Base-by-base conservation (phyloP, 805 yeast genomes). In the Candida palmyrensis region DNA sequence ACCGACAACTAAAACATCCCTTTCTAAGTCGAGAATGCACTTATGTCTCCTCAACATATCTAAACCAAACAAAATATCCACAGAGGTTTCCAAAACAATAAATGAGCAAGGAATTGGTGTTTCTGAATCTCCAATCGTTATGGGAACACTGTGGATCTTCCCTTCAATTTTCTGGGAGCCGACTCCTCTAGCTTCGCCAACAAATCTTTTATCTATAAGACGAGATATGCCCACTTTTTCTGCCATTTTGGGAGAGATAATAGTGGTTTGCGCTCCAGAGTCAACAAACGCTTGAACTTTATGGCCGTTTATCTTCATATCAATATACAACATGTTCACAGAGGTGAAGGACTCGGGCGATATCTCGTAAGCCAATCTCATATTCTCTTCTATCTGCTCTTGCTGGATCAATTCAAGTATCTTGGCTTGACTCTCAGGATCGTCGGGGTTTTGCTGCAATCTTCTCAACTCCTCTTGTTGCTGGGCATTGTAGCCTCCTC, bases 201-300 rank as follows among this genome's bases (percentile, higher is more conserved):
- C 66, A 53, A 79, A 87, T 39, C 96, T 67, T 39, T 62, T 77
- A 53, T 92, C 99, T 5, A 92, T 77, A 36, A 88, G 61, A 43
- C 82, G 76, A 17, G 77, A 59, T 17, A 92, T 60, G 2, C 83
- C 83, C 38, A 89, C 75, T 30, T 66, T 62, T 40, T 82, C 83
- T 0, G 95, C 96, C 42, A 89, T 66, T 26, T 66, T 62, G 1
- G 94, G 83, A 20, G 88, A 78, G 49, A 92, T 76, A 25, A 92
- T 80, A 0, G 98, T 88, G 18, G 77, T 66, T 55, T 88, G 96
- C 0, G 99, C 97, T 2, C 99, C 98, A 0, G 97, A 78, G 54
- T 92, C 99, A 4, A 92, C 95, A 63, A 92, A 87, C 0, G 97
- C 97, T 53, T 85, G 85, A 3, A 88, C 82, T 15, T 80, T 78